Percentiles rank a stretch among this genome's conserved stretches.
Conservation (phyloP, 495 filamentous ascomycete species). For the Halenospora varia region DNA sequence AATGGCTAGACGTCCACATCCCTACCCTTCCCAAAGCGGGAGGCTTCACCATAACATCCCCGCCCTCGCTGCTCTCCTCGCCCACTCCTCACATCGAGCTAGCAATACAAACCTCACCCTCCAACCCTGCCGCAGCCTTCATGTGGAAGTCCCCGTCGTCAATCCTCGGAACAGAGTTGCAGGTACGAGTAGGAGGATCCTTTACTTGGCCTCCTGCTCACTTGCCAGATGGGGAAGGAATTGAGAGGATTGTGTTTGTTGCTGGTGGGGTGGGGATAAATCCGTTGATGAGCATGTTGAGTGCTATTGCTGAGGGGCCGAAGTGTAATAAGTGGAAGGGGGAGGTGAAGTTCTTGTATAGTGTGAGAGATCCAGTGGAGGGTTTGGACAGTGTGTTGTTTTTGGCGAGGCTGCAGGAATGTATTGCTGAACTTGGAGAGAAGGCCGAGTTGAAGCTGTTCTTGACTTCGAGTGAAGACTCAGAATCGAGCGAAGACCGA, state of each 20-base stretch:
- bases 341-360: conserved; percentile 32
- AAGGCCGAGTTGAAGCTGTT: conserved; percentile 20
- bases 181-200: conserved; percentile 71
- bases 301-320: conserved; percentile 27
- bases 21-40: conserved; percentile 64
- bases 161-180: conserved; percentile 54
- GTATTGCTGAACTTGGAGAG: conserved; percentile 26
- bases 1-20: conserved; percentile 86
- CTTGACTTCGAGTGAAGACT: conserved; percentile 9
- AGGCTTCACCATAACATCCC: conserved; percentile 84
- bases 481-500: neutral
- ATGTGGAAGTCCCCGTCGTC: conserved; percentile 55
- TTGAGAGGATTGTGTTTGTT: conserved; percentile 63
- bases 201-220: conserved; percentile 68
- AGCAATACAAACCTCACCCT: conserved; percentile 61
- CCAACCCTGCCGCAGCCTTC: conserved; percentile 70
- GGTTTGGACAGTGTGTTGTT: conserved; percentile 35
- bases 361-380: conserved; percentile 1
- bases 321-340: conserved; percentile 32
- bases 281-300: conserved; percentile 48
- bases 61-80: conserved; percentile 43
- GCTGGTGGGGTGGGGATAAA: conserved; percentile 88
- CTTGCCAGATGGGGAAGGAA: conserved; percentile 22
- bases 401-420: conserved; percentile 33
- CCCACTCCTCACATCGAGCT: conserved; percentile 58